Evolutionary conservation across 176 grass and related monocot species (phyloP), one percentile per base, ranked within the genome.

Genomic region (Elaeis guineensis): DNA sequence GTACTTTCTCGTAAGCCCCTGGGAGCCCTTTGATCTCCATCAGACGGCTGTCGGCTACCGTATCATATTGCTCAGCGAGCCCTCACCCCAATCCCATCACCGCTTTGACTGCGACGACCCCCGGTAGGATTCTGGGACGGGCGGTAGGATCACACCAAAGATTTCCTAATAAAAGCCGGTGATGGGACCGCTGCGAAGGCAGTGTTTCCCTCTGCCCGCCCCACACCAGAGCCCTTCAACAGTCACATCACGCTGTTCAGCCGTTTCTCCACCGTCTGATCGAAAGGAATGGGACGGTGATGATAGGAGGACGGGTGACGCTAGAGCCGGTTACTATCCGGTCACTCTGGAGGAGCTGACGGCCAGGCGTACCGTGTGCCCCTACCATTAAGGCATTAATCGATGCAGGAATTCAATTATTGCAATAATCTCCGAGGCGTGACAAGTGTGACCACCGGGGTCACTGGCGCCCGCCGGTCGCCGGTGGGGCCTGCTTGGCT

Each of bases 131-230:
- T 12, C 35, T 44, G 35, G 32, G 35, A 30, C 28, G 8, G 35
- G 1, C 35, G 35, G 35, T 23, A 44, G 35, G 11, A 44, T 44
- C 35, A 44, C 35, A 44, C 54, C n/a, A 55, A 55, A 55, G 54
- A 55, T 55, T 21, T 55, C 17, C 54, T 55, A 55, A 55, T 21
- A 55, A 55, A 55, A 55, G 54, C 54, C 21, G 5, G 19, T 55
- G 54, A 55, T 55, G 54, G 54, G 54, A 55, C 54, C 21, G 21
- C 54, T 55, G 2, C n/a, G 2, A 20, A 4, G 19, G 17, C 17
- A 3, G 2, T 3, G n/a, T 55, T 21, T 19, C 21, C 54, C 16
- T 17, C 11, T 44, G 11, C 35, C 8, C 11, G 35, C 35, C 7
- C 14, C 35, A 44, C 8, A 12, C 9, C 35, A 12, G 35, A 14